Percentiles rank a stretch among this genome's conserved stretches.
phyloP scores from a whole-genome alignment of 345 rosid genomes.

The Populus alba region DNA sequence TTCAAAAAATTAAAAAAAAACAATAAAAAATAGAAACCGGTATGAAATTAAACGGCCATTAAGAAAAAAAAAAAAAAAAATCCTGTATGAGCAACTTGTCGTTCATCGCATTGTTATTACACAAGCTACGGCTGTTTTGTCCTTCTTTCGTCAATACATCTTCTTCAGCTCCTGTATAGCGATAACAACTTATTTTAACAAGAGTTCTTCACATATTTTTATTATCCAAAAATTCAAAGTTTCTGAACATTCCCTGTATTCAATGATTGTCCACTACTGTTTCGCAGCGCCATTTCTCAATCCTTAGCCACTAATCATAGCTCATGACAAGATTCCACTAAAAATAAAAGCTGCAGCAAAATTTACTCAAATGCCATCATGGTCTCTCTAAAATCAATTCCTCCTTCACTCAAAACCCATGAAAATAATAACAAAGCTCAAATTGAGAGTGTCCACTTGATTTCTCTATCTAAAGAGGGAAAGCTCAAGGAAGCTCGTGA shows the following conservation, averaged over 20 bases:
- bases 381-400: constrained; percentile 48
- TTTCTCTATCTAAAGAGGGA: constrained; percentile 51
- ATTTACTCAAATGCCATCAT: constrained; percentile 49
- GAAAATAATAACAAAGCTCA: constrained; percentile 30
- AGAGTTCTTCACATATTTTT: not conserved
- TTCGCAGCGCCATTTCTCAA: constrained; percentile 12
- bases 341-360: constrained; percentile 32
- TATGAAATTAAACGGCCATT: too few relatives aligned
- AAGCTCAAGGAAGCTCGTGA: constrained; percentile 62
- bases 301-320: constrained; percentile 3
- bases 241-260: not conserved
- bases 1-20: too few relatives aligned
- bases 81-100: not conserved
- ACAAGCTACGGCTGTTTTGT: not conserved
- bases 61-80: not conserved
- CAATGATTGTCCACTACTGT: constrained; percentile 21
- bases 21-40: too few relatives aligned
- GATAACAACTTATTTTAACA: not conserved
- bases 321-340: constrained; percentile 21
- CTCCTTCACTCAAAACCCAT: constrained; percentile 28
- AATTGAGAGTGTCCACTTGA: constrained; percentile 55
- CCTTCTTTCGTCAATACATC: not conserved
- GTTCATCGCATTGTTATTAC: not conserved
- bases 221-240: too few relatives aligned
- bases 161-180: not conserved